Base-by-base conservation (phyloP, 306 rosid genomes). In the Luffa acutangula region DNA sequence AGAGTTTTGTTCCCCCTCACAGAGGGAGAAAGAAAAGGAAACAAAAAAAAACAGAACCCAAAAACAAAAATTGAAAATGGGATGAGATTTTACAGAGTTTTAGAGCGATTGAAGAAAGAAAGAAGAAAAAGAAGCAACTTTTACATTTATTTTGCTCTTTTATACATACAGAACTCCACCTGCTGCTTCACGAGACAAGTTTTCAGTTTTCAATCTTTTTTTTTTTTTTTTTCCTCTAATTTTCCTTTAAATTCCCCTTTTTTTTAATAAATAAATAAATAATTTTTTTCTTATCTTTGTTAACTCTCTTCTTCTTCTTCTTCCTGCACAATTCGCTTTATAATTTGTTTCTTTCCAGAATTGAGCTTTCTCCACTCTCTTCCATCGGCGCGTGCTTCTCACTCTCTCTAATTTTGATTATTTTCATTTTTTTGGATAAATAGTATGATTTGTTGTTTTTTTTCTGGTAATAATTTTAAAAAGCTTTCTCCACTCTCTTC, bases 161-260 rank as follows among this genome's bases (percentile, higher is more conserved):
- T 48, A 45, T 75, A 52, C 53, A 45, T 33, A 39, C 21, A 62
- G 80, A 14, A 25, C 77, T 72, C 37, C 86, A 79, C 92, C 93
- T 89, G 91, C 93, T 79, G 81, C 88, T 88, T 94, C 97, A 94
- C 98, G 90, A 88, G 91, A 87, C 93, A 86, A 80, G 65, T 37
- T 80, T 88, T 80, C 78, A 78, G 62, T 37, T 81, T 91, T 78
- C 77, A 51, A 58, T 49, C 33, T 25, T 17, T 49, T 17, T 56
- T 65, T 53, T 13, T 54, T 76, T 31, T 71, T 36, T 60, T 33
- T n/a, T 5, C 3, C 65, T 64, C 10, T 9, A n/a, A 3, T 74
- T 41, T 59, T 36, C 17, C 25, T 14, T 49, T 51, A 37, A 37
- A 17, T 17, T 4, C 25, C 4, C 6, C 18, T 14, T 1, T 15